phyloP scores from a whole-genome alignment of 1,284 basidiomycete genomes.

The Kalmanozyma brasiliensis region DNA sequence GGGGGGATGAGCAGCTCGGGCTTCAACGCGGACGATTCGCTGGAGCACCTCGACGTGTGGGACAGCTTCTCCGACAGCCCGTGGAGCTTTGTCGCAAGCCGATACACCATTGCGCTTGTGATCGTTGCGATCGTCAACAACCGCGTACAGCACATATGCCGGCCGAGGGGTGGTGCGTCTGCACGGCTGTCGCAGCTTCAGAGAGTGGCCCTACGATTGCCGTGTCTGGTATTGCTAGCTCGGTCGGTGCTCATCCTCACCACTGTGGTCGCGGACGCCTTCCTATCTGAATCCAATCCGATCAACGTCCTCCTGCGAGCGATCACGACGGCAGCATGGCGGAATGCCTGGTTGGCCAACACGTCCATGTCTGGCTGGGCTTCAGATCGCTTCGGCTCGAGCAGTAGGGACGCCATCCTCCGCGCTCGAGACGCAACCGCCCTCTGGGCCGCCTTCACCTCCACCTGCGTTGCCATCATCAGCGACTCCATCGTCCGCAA shows the following conservation, averaged over 20 bases:
- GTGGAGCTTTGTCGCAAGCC: conserved; percentile 58
- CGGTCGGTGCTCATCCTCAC: conserved; percentile 42
- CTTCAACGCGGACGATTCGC: conserved; percentile 8
- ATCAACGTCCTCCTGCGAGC: conserved; percentile 14
- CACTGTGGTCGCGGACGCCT: conserved; percentile 39
- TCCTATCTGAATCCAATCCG: conserved; percentile 19
- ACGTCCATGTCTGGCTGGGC: conserved; percentile 40
- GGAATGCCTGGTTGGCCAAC: conserved; percentile 41
- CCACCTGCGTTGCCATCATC: conserved; percentile 43
- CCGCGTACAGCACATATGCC: conserved; percentile 63
- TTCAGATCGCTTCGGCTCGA: conserved; percentile 27
- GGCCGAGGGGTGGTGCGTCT: conserved; percentile 51
- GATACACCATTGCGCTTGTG: conserved; percentile 54
- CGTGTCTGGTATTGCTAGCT: conserved; percentile 47
- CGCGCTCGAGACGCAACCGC: conserved; percentile 43
- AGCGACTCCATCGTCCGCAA: conserved; percentile 48
- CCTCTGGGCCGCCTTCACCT: conserved; percentile 47
- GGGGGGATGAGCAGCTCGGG: neutral
- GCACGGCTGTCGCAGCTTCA: conserved; percentile 28
- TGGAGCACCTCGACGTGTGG: conserved; percentile 30
- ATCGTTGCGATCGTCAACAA: conserved; percentile 57
- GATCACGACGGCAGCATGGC: conserved; percentile 23
- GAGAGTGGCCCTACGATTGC: conserved; percentile 52
- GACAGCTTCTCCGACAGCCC: conserved; percentile 49
- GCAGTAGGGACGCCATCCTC: conserved; percentile 31